phyloP scores from a whole-genome alignment of 495 filamentous ascomycete species.

The Tuber magnatum region DNA sequence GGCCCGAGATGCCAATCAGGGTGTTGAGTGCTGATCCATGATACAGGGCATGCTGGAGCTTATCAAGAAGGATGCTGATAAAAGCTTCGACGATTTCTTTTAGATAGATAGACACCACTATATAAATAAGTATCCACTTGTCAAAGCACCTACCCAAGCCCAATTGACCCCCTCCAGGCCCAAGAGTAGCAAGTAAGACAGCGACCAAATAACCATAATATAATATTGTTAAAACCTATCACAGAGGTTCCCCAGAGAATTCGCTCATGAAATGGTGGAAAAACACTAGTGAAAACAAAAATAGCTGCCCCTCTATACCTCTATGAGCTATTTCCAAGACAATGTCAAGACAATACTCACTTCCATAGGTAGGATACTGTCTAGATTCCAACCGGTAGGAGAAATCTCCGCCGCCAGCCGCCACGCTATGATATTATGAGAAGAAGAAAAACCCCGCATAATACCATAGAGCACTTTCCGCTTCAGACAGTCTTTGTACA shows the following conservation, averaged over 20 bases:
- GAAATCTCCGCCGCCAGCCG: not conserved
- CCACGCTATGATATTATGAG: not conserved
- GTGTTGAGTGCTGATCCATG: not conserved
- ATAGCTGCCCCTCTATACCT: not conserved
- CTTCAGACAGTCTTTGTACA: not conserved
- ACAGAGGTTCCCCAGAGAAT: not conserved
- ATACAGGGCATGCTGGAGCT: slow-evolving; percentile 83
- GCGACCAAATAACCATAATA: not conserved
- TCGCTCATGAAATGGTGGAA: not conserved
- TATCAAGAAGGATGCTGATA: slow-evolving; percentile 89
- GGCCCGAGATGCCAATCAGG: not conserved
- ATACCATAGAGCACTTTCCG: not conserved
- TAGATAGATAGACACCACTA: slow-evolving; percentile 40
- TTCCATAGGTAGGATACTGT: not conserved
- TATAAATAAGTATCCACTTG: not conserved
- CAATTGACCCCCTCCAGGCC: not conserved
- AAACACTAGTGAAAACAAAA: not conserved
- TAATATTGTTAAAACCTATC: not conserved
- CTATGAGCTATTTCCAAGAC: not conserved
- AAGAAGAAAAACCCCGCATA: not conserved
- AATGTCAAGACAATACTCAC: not conserved
- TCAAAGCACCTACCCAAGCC: not conserved
- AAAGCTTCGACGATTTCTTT: slow-evolving; percentile 79
- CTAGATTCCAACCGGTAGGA: not conserved
- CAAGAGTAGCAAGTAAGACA: not conserved